Base-by-base conservation (phyloP, 345 rosid genomes). In the Crucihimalaya himalaica region DNA sequence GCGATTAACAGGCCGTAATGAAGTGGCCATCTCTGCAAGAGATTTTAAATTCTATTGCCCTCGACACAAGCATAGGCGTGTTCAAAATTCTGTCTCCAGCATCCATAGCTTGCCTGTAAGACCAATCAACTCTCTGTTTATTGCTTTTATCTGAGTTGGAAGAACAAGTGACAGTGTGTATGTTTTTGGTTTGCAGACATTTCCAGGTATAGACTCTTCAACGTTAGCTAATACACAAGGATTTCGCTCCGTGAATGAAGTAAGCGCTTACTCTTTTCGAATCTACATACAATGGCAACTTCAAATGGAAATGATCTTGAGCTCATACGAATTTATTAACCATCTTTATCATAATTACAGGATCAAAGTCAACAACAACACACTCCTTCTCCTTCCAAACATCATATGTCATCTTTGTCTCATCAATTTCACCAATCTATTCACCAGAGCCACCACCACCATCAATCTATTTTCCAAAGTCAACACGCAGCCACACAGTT, bases 1-100 rank as follows among this genome's bases (percentile, higher is more conserved):
- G 76, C 78, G 95, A 63, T 48, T 94, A 76, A 91, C 97, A 31
- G 97, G 96, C 63, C 84, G 96, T 40, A 80, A 48, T 87, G 97
- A 94, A 73, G 93, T 94, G 42, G 83, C 89, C 23, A 62, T 94
- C 64, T 86, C 90, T 37, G 84, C 92, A 47, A 83, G 66, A 72
- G 97, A 91, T 77, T 91, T 88, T 73, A 91, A 91, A 77, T 94
- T 88, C 68, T 91, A 94, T 74, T 85, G 92, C 76, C 97, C 98
- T 23, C 82, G 98, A 82, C 98, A 88, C 81, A 94, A 94, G 79
- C 87, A 81, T 42, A 83, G 95, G 73, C 95, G 93, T 67, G 32
- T 68, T 45, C 80, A 87, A 55, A 88, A 69, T 32, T 78, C 88
- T 15, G 73, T 71, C n/a, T 80, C 93, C 55, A 82, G 66, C 59